These are phyloP conservation scores for Kappamyces sp. DNA, from an alignment of 192 early-diverging fungal genomes.

Conservation along the genomic window DNA sequence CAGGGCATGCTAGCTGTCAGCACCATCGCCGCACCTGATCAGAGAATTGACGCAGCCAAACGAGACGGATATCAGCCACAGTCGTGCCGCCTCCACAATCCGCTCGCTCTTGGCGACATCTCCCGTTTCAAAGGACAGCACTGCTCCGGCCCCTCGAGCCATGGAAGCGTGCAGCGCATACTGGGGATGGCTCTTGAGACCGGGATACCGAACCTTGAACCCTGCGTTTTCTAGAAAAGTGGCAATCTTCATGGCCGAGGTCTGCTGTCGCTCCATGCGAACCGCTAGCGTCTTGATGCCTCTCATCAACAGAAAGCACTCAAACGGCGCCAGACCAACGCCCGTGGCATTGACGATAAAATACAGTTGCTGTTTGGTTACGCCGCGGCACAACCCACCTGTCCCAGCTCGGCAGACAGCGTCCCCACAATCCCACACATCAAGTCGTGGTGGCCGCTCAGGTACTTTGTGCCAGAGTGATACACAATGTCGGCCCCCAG, in stretches of 20 bases:
- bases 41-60: constrained; percentile 98
- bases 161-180: constrained; percentile 72
- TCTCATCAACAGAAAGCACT: constrained; percentile 86
- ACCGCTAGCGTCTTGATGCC: constrained; percentile 93
- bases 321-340: constrained; percentile 82
- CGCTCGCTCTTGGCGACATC: constrained; percentile 67
- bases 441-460: constrained; percentile 94
- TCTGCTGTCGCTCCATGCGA: constrained; percentile 94
- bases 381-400: constrained; percentile 40
- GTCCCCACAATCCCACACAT: constrained; percentile 96
- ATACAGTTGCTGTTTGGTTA: constrained; percentile 61
- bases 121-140: constrained; percentile 92
- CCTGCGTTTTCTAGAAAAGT: constrained; percentile 67
- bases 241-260: constrained; percentile 71
- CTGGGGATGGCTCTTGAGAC: constrained; percentile 73
- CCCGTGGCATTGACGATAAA: constrained; percentile 95
- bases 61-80: constrained; percentile 92
- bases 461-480: constrained; percentile 96
- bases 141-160: constrained; percentile 83
- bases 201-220: constrained; percentile 86
- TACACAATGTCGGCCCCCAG: constrained; percentile 91
- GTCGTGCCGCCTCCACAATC: constrained; percentile 72
- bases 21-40: constrained; percentile 59
- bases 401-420: constrained; percentile 61
- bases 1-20: constrained; percentile 56